phyloP scores from a whole-genome alignment of 305 asterid genomes.

The Fraxinus greggii region DNA sequence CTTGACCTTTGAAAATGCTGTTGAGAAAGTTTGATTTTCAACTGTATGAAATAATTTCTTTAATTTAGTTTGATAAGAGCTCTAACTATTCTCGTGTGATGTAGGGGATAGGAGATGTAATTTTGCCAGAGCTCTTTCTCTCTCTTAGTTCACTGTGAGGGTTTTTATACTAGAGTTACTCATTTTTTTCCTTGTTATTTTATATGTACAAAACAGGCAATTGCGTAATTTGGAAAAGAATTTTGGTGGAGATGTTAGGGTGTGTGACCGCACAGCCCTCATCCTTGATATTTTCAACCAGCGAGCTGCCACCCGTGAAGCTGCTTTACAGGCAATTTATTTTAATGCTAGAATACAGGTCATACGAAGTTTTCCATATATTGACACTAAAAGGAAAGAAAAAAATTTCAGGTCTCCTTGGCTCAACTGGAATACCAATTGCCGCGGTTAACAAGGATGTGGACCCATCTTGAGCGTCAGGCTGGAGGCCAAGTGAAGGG shows the following conservation, averaged over 20 bases:
- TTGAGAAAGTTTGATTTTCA: neutral
- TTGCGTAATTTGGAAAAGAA: constrained; percentile 82
- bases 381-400: constrained; percentile 22
- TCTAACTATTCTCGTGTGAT: constrained; percentile 11
- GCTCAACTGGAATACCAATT: constrained; percentile 97
- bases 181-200: neutral
- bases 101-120: neutral
- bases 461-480: constrained; percentile 97
- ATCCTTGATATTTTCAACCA: constrained; percentile 92
- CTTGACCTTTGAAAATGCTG: neutral
- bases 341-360: constrained; percentile 2
- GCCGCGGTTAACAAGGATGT: constrained; percentile 88
- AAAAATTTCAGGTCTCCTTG: constrained; percentile 59
- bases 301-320: constrained; percentile 95
- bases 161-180: constrained; percentile 13
- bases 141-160: neutral
- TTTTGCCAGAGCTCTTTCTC: neutral
- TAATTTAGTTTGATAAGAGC: neutral
- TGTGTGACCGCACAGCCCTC: constrained; percentile 95
- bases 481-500: constrained; percentile 99
- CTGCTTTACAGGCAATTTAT: constrained; percentile 68
- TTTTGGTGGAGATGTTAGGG: constrained; percentile 86
- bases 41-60: neutral
- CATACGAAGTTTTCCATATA: constrained; percentile 9
- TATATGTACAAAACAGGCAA: constrained; percentile 56